phyloP scores from a whole-genome alignment of 768 basidiomycete species.

The Clitopilus hobsonii region DNA sequence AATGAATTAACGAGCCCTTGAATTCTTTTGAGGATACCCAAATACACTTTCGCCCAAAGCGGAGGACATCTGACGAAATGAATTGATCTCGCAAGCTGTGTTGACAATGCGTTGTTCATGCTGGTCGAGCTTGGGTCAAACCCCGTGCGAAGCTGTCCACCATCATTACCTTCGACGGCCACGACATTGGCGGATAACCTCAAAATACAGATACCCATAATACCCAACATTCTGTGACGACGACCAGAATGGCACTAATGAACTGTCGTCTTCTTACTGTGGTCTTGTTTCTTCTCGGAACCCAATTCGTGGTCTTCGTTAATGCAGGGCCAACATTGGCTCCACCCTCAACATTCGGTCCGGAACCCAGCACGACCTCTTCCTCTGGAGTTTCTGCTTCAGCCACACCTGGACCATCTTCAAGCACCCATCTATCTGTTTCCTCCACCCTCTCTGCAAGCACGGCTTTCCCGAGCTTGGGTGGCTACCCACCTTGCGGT shows the following conservation, averaged over 20 bases:
- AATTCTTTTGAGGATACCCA: not conserved
- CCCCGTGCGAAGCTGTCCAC: not conserved
- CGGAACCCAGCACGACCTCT: slow-evolving; percentile 4
- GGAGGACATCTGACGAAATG: not conserved
- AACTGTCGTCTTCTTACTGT: not conserved
- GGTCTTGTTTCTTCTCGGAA: not conserved
- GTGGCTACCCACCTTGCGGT: slow-evolving; percentile 36
- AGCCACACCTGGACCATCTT: slow-evolving; percentile 8
- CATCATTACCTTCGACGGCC: not conserved
- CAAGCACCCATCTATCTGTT: slow-evolving; percentile 7
- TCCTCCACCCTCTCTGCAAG: slow-evolving; percentile 25
- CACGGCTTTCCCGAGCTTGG: slow-evolving; percentile 32
- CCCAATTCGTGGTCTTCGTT: not conserved
- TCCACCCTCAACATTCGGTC: slow-evolving; percentile 14
- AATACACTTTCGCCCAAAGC: not conserved
- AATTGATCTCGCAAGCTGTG: not conserved
- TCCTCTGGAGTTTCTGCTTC: no score
- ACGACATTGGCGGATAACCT: not conserved
- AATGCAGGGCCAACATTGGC: slow-evolving; percentile 11
- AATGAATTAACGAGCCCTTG: no score
- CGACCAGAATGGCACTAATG: not conserved
- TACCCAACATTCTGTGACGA: no score
- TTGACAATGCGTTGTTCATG: not conserved
- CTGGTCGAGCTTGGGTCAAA: not conserved
- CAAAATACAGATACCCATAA: not conserved